These are phyloP conservation scores for Diospyros lotus DNA, from an alignment of 148 eudicot species.

Conservation along the genomic window DNA sequence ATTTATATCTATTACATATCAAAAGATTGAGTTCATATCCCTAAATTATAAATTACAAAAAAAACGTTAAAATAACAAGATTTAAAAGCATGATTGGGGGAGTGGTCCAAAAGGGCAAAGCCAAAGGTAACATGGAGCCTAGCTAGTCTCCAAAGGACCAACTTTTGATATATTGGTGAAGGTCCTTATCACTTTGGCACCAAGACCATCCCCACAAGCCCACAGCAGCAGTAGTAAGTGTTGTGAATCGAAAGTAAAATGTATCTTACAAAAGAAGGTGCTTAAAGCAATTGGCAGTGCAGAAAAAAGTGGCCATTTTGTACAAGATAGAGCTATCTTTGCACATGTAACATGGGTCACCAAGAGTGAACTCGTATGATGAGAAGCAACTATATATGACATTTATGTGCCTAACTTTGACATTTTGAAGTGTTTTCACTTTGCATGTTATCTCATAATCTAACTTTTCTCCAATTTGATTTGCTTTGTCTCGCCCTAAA, in stretches of 20 bases:
- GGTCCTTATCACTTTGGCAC: conserved; percentile 6
- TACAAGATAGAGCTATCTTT: background rate
- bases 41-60: too few species aligned
- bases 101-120: conserved; percentile 6
- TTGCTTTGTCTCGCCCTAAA: background rate
- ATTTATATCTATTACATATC: too few species aligned
- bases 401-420: background rate
- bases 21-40: too few species aligned
- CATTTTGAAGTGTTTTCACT: background rate
- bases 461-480: background rate
- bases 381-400: too few species aligned
- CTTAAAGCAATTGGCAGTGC: background rate
- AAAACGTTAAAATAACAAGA: too few species aligned
- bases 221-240: background rate
- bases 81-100: background rate
- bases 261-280: background rate
- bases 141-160: background rate
- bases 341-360: too few species aligned
- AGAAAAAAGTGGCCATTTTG: background rate
- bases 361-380: too few species aligned
- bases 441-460: background rate
- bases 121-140: background rate
- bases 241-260: too few species aligned
- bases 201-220: background rate
- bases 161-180: background rate